Base-by-base conservation (phyloP, 331 rosid species). In the Cydonia oblonga region DNA sequence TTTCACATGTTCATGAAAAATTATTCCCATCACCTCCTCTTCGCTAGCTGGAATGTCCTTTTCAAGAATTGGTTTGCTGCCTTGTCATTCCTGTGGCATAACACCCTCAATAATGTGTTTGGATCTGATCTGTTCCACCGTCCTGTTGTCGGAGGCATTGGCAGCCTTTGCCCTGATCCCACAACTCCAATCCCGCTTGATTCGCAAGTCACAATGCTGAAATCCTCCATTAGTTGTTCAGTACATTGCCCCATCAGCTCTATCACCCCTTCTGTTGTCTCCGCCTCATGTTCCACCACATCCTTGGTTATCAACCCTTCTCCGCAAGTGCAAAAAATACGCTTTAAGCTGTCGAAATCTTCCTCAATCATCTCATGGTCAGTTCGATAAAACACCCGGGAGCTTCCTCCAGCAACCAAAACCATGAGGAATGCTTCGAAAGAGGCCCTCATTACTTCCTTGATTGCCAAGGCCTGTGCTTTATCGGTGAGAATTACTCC, bases 61-160 rank as follows among this genome's bases (percentile, higher is more conserved):
- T 95, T 95, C 46, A 95, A 85, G 93, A 95, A 95, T 23, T 59
- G 70, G 58, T 95, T 90, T 14, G 97, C 92, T 33, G 79, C 32
- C 75, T 79, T 75, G 33, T 91, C 96, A 76, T 90, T 90, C 75
- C 96, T 85, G 58, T 89, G 83, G 72, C 99, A 95, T 81, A 95
- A 71, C 2, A 95, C 96, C 68, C 98, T 87, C 76, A 95, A 70
- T 74, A 95, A 87, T 24, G 98, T 89, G 85, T 95, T 91, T 3
- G 99, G 96, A 20, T 95, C 97, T n/a, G 96, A 80, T 75, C 92
- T 78, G 29, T 87, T 81, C 99, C 97, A 95, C 73, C 90, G 79
- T 75, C 96, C 97, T 32, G 96, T 89, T 12, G 97, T 87, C 11
- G 99, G 97, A 61, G 99, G 97, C 96, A 95, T 84, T 16, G 93